Evolutionary conservation across 441 rosid genomes (phyloP).

Genomic region (Gossypium trilobum): DNA sequence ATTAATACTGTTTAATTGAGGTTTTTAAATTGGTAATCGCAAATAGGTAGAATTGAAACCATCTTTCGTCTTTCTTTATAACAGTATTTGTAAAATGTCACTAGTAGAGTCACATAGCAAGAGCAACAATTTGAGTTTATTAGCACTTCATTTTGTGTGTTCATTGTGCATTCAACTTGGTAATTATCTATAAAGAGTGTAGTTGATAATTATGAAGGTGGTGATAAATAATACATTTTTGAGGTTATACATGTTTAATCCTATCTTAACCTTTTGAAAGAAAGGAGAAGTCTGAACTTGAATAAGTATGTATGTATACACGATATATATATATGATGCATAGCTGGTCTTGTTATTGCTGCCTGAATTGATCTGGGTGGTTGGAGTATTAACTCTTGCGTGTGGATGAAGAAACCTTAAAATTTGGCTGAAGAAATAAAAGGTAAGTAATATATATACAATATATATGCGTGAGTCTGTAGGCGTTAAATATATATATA

Average conservation of each 20-base stretch:
- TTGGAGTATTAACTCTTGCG: too few species aligned
- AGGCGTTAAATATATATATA: too few species aligned
- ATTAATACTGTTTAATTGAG: too few species aligned
- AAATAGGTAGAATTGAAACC: neutral
- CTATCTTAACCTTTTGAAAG: neutral
- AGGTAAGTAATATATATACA: too few species aligned
- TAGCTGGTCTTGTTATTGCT: too few species aligned
- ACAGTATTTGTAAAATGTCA: neutral
- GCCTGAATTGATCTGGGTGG: too few species aligned
- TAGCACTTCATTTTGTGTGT: neutral
- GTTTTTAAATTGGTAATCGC: too few species aligned
- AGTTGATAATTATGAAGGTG: neutral
- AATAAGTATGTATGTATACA: neutral
- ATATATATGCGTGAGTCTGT: too few species aligned
- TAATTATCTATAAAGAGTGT: neutral
- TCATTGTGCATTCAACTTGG: neutral
- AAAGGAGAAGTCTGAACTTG: neutral
- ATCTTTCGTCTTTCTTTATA: neutral
- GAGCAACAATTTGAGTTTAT: neutral
- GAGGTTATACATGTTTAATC: neutral
- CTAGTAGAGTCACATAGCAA: neutral
- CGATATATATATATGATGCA: too few species aligned
- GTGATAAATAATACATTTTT: neutral
- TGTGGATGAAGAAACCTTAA: neutral
- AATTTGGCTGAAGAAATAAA: too few species aligned